Conservation (phyloP, 2,329 filamentous ascomycete genomes). For the Microascus cirrosus region DNA sequence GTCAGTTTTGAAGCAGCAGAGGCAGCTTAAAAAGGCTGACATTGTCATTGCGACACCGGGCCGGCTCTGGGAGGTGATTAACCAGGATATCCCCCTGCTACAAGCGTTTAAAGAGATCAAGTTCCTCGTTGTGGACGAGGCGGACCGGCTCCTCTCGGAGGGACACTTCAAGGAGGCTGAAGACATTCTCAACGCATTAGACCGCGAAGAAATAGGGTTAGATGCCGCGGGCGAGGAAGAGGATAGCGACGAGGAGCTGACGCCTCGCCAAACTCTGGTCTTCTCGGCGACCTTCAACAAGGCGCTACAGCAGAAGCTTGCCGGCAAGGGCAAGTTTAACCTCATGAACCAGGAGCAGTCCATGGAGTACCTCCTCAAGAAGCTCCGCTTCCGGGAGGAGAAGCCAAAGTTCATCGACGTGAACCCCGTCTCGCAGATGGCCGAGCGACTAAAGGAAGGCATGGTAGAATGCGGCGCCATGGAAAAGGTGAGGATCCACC, state of each 20-base stretch:
- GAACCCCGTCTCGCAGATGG: slow-evolving; percentile 84
- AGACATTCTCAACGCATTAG: slow-evolving; percentile 73
- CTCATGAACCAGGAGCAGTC: slow-evolving; percentile 59
- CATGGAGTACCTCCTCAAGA: slow-evolving; percentile 86
- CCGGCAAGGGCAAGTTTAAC: slow-evolving; percentile 54
- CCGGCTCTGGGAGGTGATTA: slow-evolving; percentile 87
- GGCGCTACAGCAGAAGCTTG: slow-evolving; percentile 79
- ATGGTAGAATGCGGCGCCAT: slow-evolving; percentile 85
- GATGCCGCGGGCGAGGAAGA: slow-evolving; percentile 29
- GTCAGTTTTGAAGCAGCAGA: slow-evolving; percentile 89
- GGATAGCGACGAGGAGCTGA: slow-evolving; percentile 26
- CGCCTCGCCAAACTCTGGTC: slow-evolving; percentile 72
- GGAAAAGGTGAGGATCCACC: slow-evolving; percentile 58
- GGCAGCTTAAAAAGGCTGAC: slow-evolving; percentile 72
- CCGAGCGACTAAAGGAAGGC: slow-evolving; percentile 72
- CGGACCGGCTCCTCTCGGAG: slow-evolving; percentile 80
- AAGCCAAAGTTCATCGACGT: slow-evolving; percentile 86
- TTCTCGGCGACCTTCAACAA: slow-evolving; percentile 97
- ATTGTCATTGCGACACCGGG: slow-evolving; percentile 92
- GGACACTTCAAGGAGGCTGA: slow-evolving; percentile 93
- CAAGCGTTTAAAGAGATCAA: slow-evolving; percentile 59
- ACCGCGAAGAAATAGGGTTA: slow-evolving; percentile 46
- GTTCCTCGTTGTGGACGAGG: slow-evolving; percentile 88
- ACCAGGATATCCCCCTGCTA: slow-evolving; percentile 59
- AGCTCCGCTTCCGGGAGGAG: slow-evolving; percentile 75